Base-by-base conservation (phyloP, 2,329 filamentous ascomycete species). In the Davidsoniella virescens region DNA sequence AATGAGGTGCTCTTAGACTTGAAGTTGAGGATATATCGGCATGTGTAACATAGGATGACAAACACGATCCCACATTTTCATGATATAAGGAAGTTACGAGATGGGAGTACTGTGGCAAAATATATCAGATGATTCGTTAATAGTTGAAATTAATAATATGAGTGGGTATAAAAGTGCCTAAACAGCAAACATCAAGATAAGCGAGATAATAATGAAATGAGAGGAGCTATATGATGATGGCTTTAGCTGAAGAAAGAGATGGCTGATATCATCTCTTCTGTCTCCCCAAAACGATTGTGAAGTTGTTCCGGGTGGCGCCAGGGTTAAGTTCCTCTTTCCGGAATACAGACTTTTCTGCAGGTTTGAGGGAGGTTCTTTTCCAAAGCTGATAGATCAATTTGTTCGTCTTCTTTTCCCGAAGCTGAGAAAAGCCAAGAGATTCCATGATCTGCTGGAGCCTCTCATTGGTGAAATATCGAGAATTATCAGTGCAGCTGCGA, bases 301-400 rank as follows among this genome's bases (percentile, higher is more conserved):
- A 98, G 61, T 98, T 96, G 65, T 98, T 98, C 62, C 87, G 78
- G 20, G 71, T 75, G 49, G 70, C 69, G 9, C 88, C 88, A 18
- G 85, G 74, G 54, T 84, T 81, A 39, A 94, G 63, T 61, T 92
- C 82, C 54, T 76, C 74, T 65, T 96, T 96, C 53, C 71, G 70
- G 60, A 82, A 84, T 9, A 57, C 47, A 49, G 64, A 63, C 16
- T 55, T 53, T 20, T 25, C 39, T 54, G 37, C 7, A 52, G 52
- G 44, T 38, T 52, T 43, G 25, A 50, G 40, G n/a, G 53, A 26
- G 4, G 55, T 62, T 53, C 73, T 72, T 56, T 67, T 75, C 84
- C 88, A 95, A n/a, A 96, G 70, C 55, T 87, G 88, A 63, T 94
- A 96, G 18, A 86, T 78, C 47, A 98, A 69, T 64, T 94, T 94